Percentiles rank a stretch among this genome's conserved stretches.
phyloP scores from a whole-genome alignment of 805 yeast genomes.

The Teunomyces barrocoloradensis region DNA sequence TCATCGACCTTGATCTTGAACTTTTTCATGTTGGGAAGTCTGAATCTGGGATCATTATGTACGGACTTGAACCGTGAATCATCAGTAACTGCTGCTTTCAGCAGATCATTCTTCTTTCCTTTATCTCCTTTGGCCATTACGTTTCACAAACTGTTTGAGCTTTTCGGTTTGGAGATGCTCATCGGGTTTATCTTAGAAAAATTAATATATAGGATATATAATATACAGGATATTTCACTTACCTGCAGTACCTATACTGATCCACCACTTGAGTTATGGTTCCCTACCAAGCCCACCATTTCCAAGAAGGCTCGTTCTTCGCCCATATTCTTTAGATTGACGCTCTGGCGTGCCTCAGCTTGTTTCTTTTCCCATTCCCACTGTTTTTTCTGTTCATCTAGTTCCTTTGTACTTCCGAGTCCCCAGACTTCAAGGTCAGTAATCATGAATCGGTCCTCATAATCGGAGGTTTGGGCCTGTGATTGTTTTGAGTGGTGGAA shows the following conservation, averaged over 20 bases:
- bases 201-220: not conserved
- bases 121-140: slow-evolving; percentile 10
- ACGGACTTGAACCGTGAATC: slow-evolving; percentile 81
- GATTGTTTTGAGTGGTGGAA: slow-evolving; percentile 25
- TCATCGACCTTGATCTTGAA: slow-evolving; percentile 78
- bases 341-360: slow-evolving; percentile 71
- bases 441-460: slow-evolving; percentile 69
- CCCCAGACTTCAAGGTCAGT: slow-evolving; percentile 91
- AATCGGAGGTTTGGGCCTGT: slow-evolving; percentile 25
- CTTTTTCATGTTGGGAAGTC: slow-evolving; percentile 64
- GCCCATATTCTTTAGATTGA: slow-evolving; percentile 63
- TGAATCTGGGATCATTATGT: slow-evolving; percentile 86
- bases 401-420: slow-evolving; percentile 73
- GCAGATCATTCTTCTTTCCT: not conserved
- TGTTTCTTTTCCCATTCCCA: slow-evolving; percentile 94
- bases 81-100: slow-evolving; percentile 36
- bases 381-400: slow-evolving; percentile 68
- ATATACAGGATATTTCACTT: not conserved
- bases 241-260: slow-evolving; percentile 32
- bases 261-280: slow-evolving; percentile 45
- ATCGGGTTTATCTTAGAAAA: not conserved
- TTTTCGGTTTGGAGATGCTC: not conserved
- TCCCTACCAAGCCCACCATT: slow-evolving; percentile 67
- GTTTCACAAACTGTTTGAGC: not conserved
- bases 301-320: slow-evolving; percentile 86